phyloP scores from a whole-genome alignment of 2,329 filamentous ascomycete genomes.

The Cryoendolithus antarcticus region DNA sequence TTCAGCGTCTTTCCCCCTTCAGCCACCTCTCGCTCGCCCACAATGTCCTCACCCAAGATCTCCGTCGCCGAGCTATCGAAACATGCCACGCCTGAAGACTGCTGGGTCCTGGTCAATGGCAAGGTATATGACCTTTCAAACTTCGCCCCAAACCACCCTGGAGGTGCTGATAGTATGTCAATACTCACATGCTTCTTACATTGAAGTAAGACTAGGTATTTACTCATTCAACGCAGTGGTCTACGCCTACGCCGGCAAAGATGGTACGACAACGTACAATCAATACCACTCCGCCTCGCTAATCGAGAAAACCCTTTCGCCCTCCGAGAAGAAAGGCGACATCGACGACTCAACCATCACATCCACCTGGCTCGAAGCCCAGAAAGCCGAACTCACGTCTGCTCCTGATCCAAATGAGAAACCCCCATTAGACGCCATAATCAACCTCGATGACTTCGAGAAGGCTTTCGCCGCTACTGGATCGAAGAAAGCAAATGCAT shows the following conservation, averaged over 20 bases:
- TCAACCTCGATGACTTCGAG: slow-evolving; percentile 37
- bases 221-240: too few species aligned
- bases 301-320: slow-evolving; percentile 29
- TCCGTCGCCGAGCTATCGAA: slow-evolving; percentile 21
- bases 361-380: slow-evolving; percentile 18
- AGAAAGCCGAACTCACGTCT: slow-evolving; percentile 15
- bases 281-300: slow-evolving; percentile 36
- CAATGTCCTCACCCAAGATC: slow-evolving; percentile 7
- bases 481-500: slow-evolving; percentile 28
- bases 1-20: too few species aligned
- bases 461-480: slow-evolving; percentile 25
- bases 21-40: too few species aligned
- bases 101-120: slow-evolving; percentile 57
- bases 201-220: too few species aligned
- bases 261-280: slow-evolving; percentile 44
- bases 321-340: slow-evolving; percentile 28
- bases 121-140: slow-evolving; percentile 56
- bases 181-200: neutral
- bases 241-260: slow-evolving; percentile 39
- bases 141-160: slow-evolving; percentile 53
- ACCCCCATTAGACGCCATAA: slow-evolving; percentile 34
- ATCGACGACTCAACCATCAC: slow-evolving; percentile 21
- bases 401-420: slow-evolving; percentile 23
- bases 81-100: slow-evolving; percentile 23
- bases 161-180: slow-evolving; percentile 39